phyloP scores from a whole-genome alignment of 2,329 filamentous ascomycete genomes.

The Aaosphaeria arxii region DNA sequence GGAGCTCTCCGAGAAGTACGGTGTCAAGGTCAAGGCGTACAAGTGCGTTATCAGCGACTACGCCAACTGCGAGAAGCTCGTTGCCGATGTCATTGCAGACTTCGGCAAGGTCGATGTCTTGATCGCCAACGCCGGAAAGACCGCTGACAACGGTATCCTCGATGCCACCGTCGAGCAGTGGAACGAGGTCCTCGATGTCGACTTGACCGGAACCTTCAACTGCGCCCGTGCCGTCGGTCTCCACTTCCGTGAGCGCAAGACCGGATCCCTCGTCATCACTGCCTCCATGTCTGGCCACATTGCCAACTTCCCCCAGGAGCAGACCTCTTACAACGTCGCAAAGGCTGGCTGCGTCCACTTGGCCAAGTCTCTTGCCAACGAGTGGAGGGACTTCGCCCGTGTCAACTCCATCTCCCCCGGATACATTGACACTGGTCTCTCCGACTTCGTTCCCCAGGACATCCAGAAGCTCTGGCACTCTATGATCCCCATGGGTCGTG shows the following conservation, averaged over 20 bases:
- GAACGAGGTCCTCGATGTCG: conserved; percentile 77
- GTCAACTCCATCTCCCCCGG: conserved; percentile 68
- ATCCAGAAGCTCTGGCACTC: conserved; percentile 71
- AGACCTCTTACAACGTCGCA: conserved; percentile 47
- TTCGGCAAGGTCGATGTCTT: conserved; percentile 69
- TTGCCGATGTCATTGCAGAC: conserved; percentile 61
- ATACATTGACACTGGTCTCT: conserved; percentile 66
- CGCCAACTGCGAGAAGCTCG: conserved; percentile 55
- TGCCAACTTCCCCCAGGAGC: conserved; percentile 77
- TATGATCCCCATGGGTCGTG: conserved; percentile 77
- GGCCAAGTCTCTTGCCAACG: conserved; percentile 62
- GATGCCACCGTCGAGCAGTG: conserved; percentile 69
- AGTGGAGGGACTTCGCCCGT: conserved; percentile 67
- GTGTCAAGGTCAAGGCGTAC: conserved; percentile 66
- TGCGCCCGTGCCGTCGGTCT: conserved; percentile 85
- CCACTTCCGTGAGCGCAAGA: conserved; percentile 67
- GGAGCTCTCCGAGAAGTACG: conserved; percentile 58
- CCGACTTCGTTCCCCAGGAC: conserved; percentile 64
- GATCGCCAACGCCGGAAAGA: conserved; percentile 69
- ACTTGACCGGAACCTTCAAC: conserved; percentile 84
- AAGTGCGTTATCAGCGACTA: conserved; percentile 61
- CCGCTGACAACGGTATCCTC: conserved; percentile 65
- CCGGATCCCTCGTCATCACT: conserved; percentile 64
- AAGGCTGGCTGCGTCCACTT: conserved; percentile 67
- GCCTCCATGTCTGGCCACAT: conserved; percentile 76